Conservation (phyloP, 2,329 filamentous ascomycete species). For the Chaetomium globosum region DNA sequence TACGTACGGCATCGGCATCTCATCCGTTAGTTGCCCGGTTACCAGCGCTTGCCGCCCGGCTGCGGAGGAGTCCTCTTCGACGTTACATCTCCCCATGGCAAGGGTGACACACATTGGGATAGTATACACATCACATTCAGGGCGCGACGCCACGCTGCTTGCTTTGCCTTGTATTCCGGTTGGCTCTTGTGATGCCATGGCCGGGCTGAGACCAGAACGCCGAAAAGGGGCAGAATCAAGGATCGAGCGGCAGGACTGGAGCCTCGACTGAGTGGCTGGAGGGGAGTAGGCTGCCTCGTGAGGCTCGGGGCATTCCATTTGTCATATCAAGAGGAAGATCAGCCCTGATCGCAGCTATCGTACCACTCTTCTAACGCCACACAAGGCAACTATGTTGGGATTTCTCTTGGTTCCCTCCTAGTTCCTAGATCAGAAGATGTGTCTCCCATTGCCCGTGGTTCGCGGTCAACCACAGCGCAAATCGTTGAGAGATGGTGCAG, state of each 20-base stretch:
- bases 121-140: neutral
- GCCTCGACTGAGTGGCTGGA: neutral
- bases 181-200: neutral
- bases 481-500: neutral
- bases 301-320: neutral
- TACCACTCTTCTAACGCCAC: neutral
- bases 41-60: neutral
- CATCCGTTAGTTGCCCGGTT: slow-evolving; percentile 3
- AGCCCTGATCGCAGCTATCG: neutral
- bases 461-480: neutral
- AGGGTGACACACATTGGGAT: neutral
- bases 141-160: neutral
- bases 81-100: neutral
- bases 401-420: neutral
- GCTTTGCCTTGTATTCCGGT: neutral
- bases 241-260: neutral
- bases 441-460: neutral
- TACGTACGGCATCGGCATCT: slow-evolving; percentile 10
- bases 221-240: neutral
- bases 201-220: neutral
- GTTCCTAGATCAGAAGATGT: neutral
- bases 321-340: neutral
- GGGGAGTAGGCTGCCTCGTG: neutral
- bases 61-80: neutral
- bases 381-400: neutral